Evolutionary conservation across 1,284 basidiomycete genomes (phyloP), one percentile per base, ranked within the genome.

Genomic region (Volvariella volvacea): DNA sequence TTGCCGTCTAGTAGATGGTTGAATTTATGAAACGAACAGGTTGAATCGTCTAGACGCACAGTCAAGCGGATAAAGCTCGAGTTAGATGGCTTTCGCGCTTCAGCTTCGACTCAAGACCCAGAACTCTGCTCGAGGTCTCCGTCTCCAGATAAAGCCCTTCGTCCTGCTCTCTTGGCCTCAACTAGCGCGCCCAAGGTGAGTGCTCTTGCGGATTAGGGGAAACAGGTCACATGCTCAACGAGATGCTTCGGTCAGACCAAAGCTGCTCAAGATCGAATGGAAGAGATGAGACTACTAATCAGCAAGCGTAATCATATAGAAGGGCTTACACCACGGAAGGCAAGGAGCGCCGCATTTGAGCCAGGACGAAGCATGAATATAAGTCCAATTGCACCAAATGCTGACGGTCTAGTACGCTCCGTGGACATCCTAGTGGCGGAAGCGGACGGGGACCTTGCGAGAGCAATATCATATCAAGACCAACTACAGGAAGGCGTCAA

Each of bases 241-340:
- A 28, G n/a, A n/a, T n/a, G n/a, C n/a, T n/a, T 20, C 41, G 44
- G 39, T 46, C 55, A 89, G 88, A 82, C 73, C 9, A 80, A 64
- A 55, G 86, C 80, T 45, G 84, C 84, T 25, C 78, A 80, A 53
- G 79, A 80, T 22, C 78, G 86, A 17, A 72, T 87, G 67, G 78
- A 86, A 52, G 86, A 89, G 58, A 86, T 89, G 87, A 73, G 78
- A 21, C 72, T 75, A 49, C 66, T 87, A 44, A 87, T 90, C 48
- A 65, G 68, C 32, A 74, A 67, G 52, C 70, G 87, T 51, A 68
- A 75, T 52, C 69, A 60, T n/a, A 79, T 80, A 34, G 57, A 54
- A 4, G 34, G 19, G 8, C 14, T 36, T 4, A 68, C 73, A 8
- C 70, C 75, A 44, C 70, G 73, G n/a, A 64, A 61, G 41, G 71